Conservation (phyloP, 31 red algal genomes). For the Asparagopsis taxiformis region DNA sequence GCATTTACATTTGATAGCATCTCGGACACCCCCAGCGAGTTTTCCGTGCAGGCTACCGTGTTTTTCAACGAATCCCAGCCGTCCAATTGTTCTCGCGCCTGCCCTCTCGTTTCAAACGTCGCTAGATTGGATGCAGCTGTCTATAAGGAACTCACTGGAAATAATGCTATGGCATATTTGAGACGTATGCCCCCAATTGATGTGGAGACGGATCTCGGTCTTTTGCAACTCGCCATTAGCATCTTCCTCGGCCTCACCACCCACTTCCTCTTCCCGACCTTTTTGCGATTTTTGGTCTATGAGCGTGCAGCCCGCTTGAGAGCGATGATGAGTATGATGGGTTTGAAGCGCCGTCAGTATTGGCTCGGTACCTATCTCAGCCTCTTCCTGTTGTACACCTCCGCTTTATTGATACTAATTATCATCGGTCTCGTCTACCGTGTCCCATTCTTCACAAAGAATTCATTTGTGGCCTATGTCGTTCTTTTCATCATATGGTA, state of each 20-base stretch:
- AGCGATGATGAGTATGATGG: slow-evolving; percentile 84
- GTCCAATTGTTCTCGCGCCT: slow-evolving; percentile 29
- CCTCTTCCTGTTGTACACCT: slow-evolving; percentile 51
- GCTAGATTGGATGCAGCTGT: slow-evolving; percentile 49
- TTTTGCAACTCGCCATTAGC: slow-evolving; percentile 58
- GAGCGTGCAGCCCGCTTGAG: slow-evolving; percentile 74
- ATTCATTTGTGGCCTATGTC: slow-evolving; percentile 74
- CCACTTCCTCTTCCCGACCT: slow-evolving; percentile 81
- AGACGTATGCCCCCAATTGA: slow-evolving; percentile 58
- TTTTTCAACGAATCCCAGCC: slow-evolving; percentile 50
- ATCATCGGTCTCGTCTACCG: slow-evolving; percentile 43
- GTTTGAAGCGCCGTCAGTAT: slow-evolving; percentile 67
- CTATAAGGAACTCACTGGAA: slow-evolving; percentile 26
- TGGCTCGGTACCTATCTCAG: slow-evolving; percentile 83
- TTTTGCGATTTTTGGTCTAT: slow-evolving; percentile 73
- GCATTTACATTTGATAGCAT: slow-evolving; percentile 35
- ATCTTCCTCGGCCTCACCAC: slow-evolving; percentile 67
- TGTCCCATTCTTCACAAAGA: slow-evolving; percentile 76
- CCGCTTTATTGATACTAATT: slow-evolving; percentile 41
- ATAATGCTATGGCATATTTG: slow-evolving; percentile 49
- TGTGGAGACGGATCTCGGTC: slow-evolving; percentile 11
- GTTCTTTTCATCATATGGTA: slow-evolving; percentile 89
- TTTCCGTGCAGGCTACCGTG: slow-evolving; percentile 29
- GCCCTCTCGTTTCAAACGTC: slow-evolving; percentile 66
- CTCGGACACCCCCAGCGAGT: not conserved